These are phyloP conservation scores for cucumber (Cucumis sativus) DNA, from an alignment of 306 rosid genomes.

Conservation along the genomic window DNA sequence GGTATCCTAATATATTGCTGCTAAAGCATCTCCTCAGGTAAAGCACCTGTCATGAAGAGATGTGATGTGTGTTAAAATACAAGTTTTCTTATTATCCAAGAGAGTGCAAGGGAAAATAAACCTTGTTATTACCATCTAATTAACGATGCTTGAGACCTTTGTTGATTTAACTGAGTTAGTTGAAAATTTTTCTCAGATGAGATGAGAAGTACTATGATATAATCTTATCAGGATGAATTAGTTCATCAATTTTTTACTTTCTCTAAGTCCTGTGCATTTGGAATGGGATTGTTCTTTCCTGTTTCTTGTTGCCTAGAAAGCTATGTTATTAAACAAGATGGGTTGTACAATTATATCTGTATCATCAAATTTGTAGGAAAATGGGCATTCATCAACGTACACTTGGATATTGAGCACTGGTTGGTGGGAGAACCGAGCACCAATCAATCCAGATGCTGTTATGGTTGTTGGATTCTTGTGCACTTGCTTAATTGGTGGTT, in stretches of 20 bases:
- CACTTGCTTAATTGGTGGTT: slow-evolving; percentile 48
- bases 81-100: not conserved
- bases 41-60: not conserved
- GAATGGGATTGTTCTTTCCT: not conserved
- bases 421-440: slow-evolving; percentile 79
- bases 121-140: not conserved
- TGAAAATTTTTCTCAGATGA: not conserved
- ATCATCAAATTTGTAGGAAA: slow-evolving; percentile 42
- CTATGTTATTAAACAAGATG: not conserved
- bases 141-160: not conserved
- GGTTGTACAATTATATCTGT: not conserved
- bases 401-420: slow-evolving; percentile 93
- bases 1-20: not conserved
- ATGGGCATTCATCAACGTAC: slow-evolving; percentile 64
- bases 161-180: not conserved
- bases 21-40: not conserved
- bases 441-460: slow-evolving; percentile 75
- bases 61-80: not conserved
- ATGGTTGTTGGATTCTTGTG: slow-evolving; percentile 43
- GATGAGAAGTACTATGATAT: not conserved
- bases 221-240: not conserved
- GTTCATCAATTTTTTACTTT: not conserved
- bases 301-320: not conserved
- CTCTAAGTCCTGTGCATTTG: not conserved
- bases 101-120: not conserved